phyloP scores from a whole-genome alignment of 2,329 filamentous ascomycete genomes.

The Leptographium wingfieldii region DNA sequence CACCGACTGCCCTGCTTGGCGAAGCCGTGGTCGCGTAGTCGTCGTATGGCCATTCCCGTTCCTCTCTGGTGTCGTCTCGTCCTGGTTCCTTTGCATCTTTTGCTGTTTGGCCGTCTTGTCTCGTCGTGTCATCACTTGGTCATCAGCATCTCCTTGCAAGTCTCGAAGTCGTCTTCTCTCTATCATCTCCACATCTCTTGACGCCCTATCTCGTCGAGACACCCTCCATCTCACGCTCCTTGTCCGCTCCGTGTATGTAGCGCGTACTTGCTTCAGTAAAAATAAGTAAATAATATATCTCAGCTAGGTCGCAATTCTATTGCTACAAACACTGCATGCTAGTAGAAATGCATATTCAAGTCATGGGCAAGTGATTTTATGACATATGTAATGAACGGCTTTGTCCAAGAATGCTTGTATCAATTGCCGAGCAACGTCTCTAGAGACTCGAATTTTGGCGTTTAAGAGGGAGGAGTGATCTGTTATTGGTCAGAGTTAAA shows the following conservation, averaged over 20 bases:
- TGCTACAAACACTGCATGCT: background rate
- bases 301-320: too few species aligned
- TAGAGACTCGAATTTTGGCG: background rate
- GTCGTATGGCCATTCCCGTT: background rate
- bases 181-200: background rate
- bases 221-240: too few species aligned
- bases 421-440: background rate
- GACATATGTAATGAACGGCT: background rate
- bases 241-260: too few species aligned
- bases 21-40: too few species aligned
- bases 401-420: background rate
- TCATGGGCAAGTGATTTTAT: background rate
- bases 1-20: too few species aligned
- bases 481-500: background rate
- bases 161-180: background rate
- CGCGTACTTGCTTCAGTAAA: too few species aligned
- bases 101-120: background rate
- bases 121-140: background rate
- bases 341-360: background rate
- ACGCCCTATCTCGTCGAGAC: too few species aligned
- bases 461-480: background rate
- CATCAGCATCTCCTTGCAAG: too few species aligned
- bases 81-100: background rate
- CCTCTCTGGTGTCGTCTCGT: background rate
- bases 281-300: too few species aligned